phyloP scores from a whole-genome alignment of 768 basidiomycete species.

The Austroboletus eburneus region DNA sequence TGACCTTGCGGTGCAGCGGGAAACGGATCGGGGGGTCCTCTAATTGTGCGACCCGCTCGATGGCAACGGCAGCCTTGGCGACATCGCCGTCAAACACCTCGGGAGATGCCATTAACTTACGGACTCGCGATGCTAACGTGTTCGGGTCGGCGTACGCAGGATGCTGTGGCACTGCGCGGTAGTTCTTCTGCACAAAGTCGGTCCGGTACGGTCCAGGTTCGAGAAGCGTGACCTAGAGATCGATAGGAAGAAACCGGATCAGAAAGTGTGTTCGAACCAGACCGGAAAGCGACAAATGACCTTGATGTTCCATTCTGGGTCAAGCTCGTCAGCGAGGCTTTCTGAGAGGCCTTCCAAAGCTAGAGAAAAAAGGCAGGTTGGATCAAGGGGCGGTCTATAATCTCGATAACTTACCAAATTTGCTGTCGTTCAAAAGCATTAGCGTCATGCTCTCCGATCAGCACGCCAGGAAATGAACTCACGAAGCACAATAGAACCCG shows the following conservation, averaged over 20 bases:
- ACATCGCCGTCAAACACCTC: slow-evolving; percentile 11
- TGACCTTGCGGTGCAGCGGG: slow-evolving; percentile 7
- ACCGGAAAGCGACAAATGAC: not conserved
- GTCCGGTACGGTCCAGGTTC: slow-evolving; percentile 18
- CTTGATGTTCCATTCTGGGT: slow-evolving; percentile 20
- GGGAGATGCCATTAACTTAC: not conserved
- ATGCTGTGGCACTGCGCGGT: slow-evolving; percentile 7
- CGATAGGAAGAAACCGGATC: not conserved
- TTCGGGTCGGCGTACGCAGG: slow-evolving; percentile 17
- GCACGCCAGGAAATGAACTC: not conserved
- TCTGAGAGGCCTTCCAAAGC: slow-evolving; percentile 18
- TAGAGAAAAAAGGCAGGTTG: not conserved
- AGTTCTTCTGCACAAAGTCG: not conserved
- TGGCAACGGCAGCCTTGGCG: slow-evolving; percentile 10
- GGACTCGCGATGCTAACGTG: slow-evolving; percentile 1
- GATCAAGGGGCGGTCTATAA: too few relatives aligned
- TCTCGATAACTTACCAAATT: slow-evolving; percentile 8
- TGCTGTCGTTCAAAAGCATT: slow-evolving; percentile 2
- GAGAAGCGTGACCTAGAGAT: slow-evolving; percentile 14
- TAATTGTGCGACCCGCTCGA: slow-evolving; percentile 10
- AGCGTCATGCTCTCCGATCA: not conserved
- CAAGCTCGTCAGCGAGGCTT: slow-evolving; percentile 6
- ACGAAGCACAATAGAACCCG: slow-evolving; percentile 28
- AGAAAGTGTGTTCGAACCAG: not conserved
- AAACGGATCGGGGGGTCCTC: slow-evolving; percentile 18